Evolutionary conservation across 257 asterid species (phyloP).

Genomic region (Asclepias syriaca): DNA sequence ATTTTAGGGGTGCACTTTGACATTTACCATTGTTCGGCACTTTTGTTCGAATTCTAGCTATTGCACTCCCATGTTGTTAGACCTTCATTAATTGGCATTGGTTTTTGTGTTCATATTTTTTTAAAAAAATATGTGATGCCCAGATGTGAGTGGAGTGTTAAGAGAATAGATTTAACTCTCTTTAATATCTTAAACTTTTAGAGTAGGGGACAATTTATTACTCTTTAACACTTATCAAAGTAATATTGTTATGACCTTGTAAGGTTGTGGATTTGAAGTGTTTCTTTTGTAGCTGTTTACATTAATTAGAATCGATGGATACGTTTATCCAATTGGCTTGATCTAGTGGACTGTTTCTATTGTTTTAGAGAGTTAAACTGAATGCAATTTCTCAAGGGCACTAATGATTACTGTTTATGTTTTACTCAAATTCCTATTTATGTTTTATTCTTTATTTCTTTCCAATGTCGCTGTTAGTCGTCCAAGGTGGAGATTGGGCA

Average conservation of each 20-base stretch:
- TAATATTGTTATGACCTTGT: neutral
- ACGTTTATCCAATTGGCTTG: neutral
- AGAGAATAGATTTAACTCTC: no score
- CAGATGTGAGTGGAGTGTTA: no score
- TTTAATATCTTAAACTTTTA: no score
- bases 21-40: neutral
- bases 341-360: neutral
- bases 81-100: no score
- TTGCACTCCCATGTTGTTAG: no score
- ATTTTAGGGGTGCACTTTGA: neutral
- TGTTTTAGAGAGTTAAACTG: neutral
- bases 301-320: neutral
- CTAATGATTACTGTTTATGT: neutral
- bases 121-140: no score
- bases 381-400: neutral
- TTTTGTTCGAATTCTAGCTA: neutral
- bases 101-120: no score
- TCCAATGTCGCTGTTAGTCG: slow-evolving; percentile 43
- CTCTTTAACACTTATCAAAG: neutral
- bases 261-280: slow-evolving; percentile 1
- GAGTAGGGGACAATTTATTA: no score
- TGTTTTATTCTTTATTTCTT: slow-evolving; percentile 15
- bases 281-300: neutral
- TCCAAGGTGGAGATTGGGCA: slow-evolving; percentile 95
- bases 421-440: neutral